A percentile compares a stretch with the other conserved stretches of the same genome.
Evolutionary conservation across 768 basidiomycete species (phyloP).

Genomic region (Pleurotus cornucopiae): DNA sequence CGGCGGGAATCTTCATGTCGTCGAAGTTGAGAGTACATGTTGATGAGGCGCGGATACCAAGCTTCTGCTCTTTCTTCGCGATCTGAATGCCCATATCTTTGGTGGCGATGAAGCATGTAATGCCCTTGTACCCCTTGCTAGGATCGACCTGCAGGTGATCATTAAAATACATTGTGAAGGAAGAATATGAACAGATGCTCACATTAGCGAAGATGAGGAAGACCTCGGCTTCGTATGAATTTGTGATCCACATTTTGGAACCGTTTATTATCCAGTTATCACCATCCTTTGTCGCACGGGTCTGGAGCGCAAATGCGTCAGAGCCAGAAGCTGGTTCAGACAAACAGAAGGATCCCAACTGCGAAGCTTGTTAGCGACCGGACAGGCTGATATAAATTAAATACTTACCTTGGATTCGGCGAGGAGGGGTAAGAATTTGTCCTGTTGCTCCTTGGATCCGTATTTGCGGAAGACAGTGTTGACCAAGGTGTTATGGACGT

Average conservation of each 20-base stretch:
- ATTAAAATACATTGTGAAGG: neutral
- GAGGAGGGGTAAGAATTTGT: slow-evolving; percentile 84
- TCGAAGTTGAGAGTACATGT: slow-evolving; percentile 95
- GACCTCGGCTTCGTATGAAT: slow-evolving; percentile 87
- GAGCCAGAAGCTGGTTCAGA: slow-evolving; percentile 93
- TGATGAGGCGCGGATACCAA: slow-evolving; percentile 93
- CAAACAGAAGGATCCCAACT: slow-evolving; percentile 96
- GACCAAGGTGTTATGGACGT: slow-evolving; percentile 98
- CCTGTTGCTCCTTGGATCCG: slow-evolving; percentile 79
- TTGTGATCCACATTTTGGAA: slow-evolving; percentile 99
- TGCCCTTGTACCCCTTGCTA: slow-evolving; percentile 96
- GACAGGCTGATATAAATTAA: neutral
- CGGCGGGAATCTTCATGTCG: slow-evolving; percentile 77
- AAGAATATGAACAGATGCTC: slow-evolving; percentile 16
- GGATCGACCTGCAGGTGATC: slow-evolving; percentile 58
- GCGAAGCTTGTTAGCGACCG: neutral
- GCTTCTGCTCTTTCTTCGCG: slow-evolving; percentile 98
- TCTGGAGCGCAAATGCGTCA: slow-evolving; percentile 95
- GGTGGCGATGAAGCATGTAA: slow-evolving; percentile 94
- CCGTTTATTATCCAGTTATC: slow-evolving; percentile 87
- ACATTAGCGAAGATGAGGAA: slow-evolving; percentile 96
- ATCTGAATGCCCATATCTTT: slow-evolving; percentile 97
- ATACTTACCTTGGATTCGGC: slow-evolving; percentile 64
- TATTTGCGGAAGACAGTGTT: slow-evolving; percentile 91
- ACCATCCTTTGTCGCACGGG: slow-evolving; percentile 85